Conservation (phyloP, 2,329 filamentous ascomycete species). For the Penicillium expansum region DNA sequence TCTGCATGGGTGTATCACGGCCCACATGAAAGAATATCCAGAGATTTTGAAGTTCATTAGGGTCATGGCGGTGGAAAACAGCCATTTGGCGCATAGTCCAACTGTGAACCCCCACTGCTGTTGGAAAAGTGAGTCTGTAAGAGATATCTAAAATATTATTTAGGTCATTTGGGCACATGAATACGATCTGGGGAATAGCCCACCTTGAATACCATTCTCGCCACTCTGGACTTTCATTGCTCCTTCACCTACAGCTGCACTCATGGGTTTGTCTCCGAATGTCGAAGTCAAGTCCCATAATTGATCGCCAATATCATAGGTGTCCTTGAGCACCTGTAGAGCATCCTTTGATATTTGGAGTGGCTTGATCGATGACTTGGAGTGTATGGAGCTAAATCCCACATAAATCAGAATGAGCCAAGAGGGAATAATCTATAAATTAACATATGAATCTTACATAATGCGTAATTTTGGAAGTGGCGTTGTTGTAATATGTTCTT, state of each 20-base stretch:
- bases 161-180: background rate
- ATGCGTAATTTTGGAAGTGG: background rate
- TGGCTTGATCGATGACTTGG: slow-evolving; percentile 10
- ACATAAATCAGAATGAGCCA: background rate
- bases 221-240: slow-evolving; percentile 13
- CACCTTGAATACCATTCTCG: slow-evolving; percentile 9
- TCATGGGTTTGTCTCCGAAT: slow-evolving; percentile 23
- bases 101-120: background rate
- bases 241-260: slow-evolving; percentile 18
- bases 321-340: slow-evolving; percentile 10
- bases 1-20: too few species aligned
- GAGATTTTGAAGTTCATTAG: too few species aligned
- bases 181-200: background rate
- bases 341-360: slow-evolving; percentile 15
- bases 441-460: background rate
- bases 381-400: background rate
- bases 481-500: slow-evolving; percentile 6
- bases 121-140: slow-evolving; percentile 11
- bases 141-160: slow-evolving; percentile 10
- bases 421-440: background rate
- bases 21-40: too few species aligned
- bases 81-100: slow-evolving; percentile 21
- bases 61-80: slow-evolving; percentile 17
- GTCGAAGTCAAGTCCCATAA: slow-evolving; percentile 16
- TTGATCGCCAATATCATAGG: slow-evolving; percentile 11